Evolutionary conservation across 1,284 basidiomycete species (phyloP), one percentile per base, ranked within the genome.

Genomic region (Xerocomus minutiporus): DNA sequence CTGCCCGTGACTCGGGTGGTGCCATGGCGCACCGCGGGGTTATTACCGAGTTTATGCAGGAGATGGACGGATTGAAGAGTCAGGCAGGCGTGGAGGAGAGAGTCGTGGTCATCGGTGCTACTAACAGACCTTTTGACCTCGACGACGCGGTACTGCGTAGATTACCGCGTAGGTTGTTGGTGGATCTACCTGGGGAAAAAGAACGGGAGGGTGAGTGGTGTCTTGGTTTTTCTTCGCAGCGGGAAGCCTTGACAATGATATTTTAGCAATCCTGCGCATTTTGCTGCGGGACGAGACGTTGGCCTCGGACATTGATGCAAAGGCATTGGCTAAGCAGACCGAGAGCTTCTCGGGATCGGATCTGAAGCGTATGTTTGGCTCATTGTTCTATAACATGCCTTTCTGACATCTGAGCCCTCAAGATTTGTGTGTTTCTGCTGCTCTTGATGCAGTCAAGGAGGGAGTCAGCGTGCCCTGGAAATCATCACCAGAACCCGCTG

Each of bases 11-110:
- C 55, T 84, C 85, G 50, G 92, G 91, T 6, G 86, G 91, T 57
- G 87, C 75, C 55, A 83, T 88, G 68, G 93, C 88, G 29, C 93
- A 92, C 70, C 82, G 90, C 57, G 86, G 87, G 26, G 82, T 91
- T 50, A 85, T 93, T 63, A 90, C 91, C 20, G 94, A 97, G 67
- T 95, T 98, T 68, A 97, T 98, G 95, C 94, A 97, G 68, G 94
- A 97, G 68, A 97, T 98, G 94, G 95, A 98, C 64, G 95, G 95
- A 3, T 72, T 96, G 53, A 91, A 83, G 64, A 82, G 86, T 15
- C 69, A 59, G 28, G 50, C 59, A 8, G 86, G 83, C 29, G 81
- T 80, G 63, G 91, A 92, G 60, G 86, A 86, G 64, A 88, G 83
- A 57, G 86, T 97, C 48, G 88, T 97, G 46, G 88, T 98, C 46